Evolutionary conservation across 1,284 basidiomycete genomes (phyloP).

Genomic region (Ustilago cynodontis): DNA sequence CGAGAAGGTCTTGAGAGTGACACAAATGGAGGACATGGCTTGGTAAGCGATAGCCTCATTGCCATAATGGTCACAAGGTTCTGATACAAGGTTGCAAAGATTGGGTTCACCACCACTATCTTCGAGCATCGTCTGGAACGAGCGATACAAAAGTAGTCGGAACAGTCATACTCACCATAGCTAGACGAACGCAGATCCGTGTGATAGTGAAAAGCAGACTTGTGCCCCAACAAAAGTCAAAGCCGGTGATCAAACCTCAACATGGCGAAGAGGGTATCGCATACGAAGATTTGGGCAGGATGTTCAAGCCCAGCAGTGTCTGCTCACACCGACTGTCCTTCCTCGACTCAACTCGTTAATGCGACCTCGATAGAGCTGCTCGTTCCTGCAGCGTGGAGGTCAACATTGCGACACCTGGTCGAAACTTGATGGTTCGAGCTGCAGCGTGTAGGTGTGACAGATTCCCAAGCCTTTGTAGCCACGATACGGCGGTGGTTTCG

Average conservation of each 20-base stretch:
- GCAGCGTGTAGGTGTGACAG: slow-evolving; percentile 7
- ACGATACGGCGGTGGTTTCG: slow-evolving; percentile 7
- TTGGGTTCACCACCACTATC: neutral
- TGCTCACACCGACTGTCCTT: neutral
- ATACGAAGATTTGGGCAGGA: neutral
- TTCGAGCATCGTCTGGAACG: neutral
- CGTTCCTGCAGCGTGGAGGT: neutral
- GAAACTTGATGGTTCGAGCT: neutral
- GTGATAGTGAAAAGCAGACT: neutral
- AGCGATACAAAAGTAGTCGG: neutral
- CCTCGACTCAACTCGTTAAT: neutral
- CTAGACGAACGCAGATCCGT: neutral
- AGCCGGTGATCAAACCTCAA: neutral
- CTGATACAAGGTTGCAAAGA: neutral
- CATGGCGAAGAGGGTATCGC: neutral
- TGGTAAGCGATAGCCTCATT: neutral
- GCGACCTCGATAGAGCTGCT: neutral
- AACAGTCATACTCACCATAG: neutral
- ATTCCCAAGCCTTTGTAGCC: slow-evolving; percentile 9
- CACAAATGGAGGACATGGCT: neutral
- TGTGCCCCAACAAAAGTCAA: neutral
- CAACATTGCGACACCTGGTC: neutral
- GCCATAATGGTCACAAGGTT: neutral
- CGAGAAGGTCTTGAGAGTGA: neutral
- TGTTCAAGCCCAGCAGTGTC: slow-evolving; percentile 2